Evolutionary conservation across 352 stramenopile genomes (phyloP).

Genomic region (Globisporangium parvum): DNA sequence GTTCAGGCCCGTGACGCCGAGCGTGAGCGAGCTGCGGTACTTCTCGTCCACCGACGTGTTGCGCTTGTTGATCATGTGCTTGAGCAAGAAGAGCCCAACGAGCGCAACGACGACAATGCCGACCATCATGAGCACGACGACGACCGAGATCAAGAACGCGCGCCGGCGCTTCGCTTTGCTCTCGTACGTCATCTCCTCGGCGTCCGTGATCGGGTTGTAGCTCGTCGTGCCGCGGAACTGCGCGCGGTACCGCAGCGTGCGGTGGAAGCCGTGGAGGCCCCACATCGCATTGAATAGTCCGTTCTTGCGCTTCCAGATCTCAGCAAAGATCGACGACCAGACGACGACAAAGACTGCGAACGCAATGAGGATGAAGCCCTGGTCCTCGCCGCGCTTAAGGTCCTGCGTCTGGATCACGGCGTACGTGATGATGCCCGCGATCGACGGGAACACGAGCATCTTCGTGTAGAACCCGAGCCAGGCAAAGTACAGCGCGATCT

Average conservation of each 20-base stretch:
- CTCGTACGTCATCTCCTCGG: conserved; percentile 61
- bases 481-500: conserved; percentile 89
- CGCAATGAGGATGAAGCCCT: conserved; percentile 65
- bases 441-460: conserved; percentile 79
- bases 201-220: conserved; percentile 60
- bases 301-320: conserved; percentile 88
- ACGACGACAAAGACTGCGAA: conserved; percentile 84
- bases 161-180: conserved; percentile 52
- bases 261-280: conserved; percentile 75
- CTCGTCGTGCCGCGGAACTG: conserved; percentile 81
- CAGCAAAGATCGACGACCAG: conserved; percentile 85
- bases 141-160: conserved; percentile 43
- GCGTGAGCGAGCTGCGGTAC: conserved; percentile 38
- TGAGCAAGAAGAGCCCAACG: conserved; percentile 63
- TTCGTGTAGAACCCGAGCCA: conserved; percentile 93
- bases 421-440: conserved; percentile 78
- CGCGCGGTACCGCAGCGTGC: conserved; percentile 64
- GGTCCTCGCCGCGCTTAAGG: conserved; percentile 31
- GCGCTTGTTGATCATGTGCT: conserved; percentile 64
- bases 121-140: conserved; percentile 74
- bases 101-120: conserved; percentile 64
- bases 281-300: conserved; percentile 78
- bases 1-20: conserved; percentile 54
- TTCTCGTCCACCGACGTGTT: conserved; percentile 24
- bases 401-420: conserved; percentile 42